Percentiles rank a stretch among this genome's conserved stretches.
These are phyloP conservation scores for Phlebiopsis flavidoalba DNA, from an alignment of 768 basidiomycete genomes.

Conservation along the genomic window DNA sequence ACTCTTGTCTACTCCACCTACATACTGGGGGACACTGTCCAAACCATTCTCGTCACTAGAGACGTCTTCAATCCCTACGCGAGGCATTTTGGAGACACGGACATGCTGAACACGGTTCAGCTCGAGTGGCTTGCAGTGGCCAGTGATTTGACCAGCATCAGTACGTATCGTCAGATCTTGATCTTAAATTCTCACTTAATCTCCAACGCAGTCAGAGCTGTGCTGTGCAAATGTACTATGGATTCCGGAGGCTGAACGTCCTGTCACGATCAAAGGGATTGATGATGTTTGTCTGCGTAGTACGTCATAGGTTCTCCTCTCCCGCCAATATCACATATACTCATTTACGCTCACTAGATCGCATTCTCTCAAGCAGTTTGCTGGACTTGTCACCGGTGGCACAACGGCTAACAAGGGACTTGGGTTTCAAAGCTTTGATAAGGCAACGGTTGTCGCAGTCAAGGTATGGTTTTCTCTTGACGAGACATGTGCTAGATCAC, in stretches of 20 bases:
- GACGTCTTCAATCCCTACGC: constrained; percentile 25
- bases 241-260: background rate
- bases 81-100: constrained; percentile 18
- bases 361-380: too few relatives aligned
- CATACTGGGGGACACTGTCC: constrained; percentile 4
- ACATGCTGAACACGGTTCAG: background rate
- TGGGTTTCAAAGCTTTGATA: too few relatives aligned
- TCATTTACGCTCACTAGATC: too few relatives aligned
- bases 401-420: too few relatives aligned
- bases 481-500: too few relatives aligned
- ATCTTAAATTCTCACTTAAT: too few relatives aligned
- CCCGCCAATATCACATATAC: too few relatives aligned
- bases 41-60: constrained; percentile 16
- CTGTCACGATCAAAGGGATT: background rate
- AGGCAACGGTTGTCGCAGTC: too few relatives aligned
- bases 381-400: too few relatives aligned
- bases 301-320: background rate
- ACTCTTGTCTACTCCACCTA: constrained; percentile 12
- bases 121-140: background rate
- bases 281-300: background rate
- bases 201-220: background rate
- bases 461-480: too few relatives aligned
- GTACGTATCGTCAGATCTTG: background rate
- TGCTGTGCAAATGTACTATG: constrained; percentile 2
- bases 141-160: background rate